A percentile compares a stretch with the other conserved stretches of the same genome.
Evolutionary conservation across 768 basidiomycete species (phyloP).

Genomic region (Tricholoma furcatifolium): DNA sequence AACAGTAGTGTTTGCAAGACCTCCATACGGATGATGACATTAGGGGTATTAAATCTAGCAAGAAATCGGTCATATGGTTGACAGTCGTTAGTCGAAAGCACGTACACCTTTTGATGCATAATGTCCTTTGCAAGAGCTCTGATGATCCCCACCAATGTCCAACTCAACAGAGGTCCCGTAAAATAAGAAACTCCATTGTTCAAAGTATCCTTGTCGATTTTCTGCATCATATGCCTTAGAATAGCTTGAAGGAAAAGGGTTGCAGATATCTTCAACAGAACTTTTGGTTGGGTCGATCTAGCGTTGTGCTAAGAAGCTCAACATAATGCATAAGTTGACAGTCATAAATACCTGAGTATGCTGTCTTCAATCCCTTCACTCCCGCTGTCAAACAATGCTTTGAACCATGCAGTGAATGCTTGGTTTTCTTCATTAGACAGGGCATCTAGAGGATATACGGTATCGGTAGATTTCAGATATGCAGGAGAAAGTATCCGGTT

Average conservation of each 20-base stretch:
- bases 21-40: constrained; percentile 52
- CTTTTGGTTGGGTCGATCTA: constrained; percentile 72
- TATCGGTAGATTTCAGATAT: constrained; percentile 50
- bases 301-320: not conserved
- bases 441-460: constrained; percentile 38
- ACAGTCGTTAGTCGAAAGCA: not conserved
- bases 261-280: constrained; percentile 64
- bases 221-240: constrained; percentile 39
- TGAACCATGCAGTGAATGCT: constrained; percentile 63
- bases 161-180: constrained; percentile 66
- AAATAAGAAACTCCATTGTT: constrained; percentile 80
- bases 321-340: not conserved
- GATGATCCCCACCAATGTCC: constrained; percentile 78
- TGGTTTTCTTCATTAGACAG: constrained; percentile 40
- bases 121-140: constrained; percentile 63
- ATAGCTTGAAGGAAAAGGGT: constrained; percentile 68
- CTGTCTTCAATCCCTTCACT: constrained; percentile 86
- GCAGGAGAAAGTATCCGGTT: constrained; percentile 44
- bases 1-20: constrained; percentile 66
- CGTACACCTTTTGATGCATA: constrained; percentile 53
- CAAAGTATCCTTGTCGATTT: constrained; percentile 66
- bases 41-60: not conserved
- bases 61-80: not conserved
- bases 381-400: constrained; percentile 71
- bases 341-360: constrained; percentile 53